phyloP scores from a whole-genome alignment of 768 basidiomycete genomes.

The Termitomyces titanicus region DNA sequence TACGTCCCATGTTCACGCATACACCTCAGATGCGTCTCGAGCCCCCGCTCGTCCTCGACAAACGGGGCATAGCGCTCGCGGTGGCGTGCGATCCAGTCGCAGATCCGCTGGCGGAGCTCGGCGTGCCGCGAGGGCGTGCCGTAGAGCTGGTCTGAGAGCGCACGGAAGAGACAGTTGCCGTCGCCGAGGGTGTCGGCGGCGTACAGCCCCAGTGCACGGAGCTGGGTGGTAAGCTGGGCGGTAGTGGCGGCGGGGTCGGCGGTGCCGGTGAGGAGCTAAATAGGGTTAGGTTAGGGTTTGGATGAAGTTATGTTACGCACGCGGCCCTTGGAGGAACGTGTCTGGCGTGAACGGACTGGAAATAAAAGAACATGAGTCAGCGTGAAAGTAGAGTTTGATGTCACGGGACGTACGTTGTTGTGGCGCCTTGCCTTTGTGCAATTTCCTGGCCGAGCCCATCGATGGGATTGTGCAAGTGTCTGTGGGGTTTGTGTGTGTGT shows the following conservation, averaged over 20 bases:
- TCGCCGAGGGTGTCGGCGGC: conserved; percentile 86
- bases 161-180: conserved; percentile 93
- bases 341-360: conserved; percentile 35
- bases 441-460: conserved; percentile 18
- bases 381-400: background rate
- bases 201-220: conserved; percentile 77
- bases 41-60: conserved; percentile 78
- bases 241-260: conserved; percentile 13
- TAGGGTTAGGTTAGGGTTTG: conserved; percentile 21
- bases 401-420: conserved; percentile 14
- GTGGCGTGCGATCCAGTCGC: conserved; percentile 75
- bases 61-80: conserved; percentile 79
- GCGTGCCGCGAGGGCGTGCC: conserved; percentile 70
- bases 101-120: conserved; percentile 69
- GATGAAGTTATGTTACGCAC: conserved; percentile 29
- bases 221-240: conserved; percentile 60
- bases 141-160: conserved; percentile 83
- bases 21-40: conserved; percentile 65
- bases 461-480: no score
- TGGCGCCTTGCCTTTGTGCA: conserved; percentile 2
- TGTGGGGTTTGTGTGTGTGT: no score
- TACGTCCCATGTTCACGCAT: conserved; percentile 81
- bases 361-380: conserved; percentile 9
- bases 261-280: conserved; percentile 32
- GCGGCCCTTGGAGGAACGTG: conserved; percentile 35